Base-by-base conservation (phyloP, 305 asterid genomes). In the Fraxinus greggii region DNA sequence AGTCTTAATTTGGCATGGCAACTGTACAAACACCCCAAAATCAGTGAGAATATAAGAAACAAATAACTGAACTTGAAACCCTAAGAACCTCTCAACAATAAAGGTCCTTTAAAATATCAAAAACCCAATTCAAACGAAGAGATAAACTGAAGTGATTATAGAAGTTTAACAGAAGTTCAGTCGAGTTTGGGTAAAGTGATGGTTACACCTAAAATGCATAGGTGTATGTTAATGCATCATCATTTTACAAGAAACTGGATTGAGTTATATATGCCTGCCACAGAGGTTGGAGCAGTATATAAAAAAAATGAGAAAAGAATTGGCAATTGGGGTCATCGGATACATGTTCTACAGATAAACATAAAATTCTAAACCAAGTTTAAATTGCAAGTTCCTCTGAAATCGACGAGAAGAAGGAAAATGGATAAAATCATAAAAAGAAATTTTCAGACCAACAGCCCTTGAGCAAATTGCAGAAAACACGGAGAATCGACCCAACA, bases 1-100 rank as follows among this genome's bases (percentile, higher is more conserved):
- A 65, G 69, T 83, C 78, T 87, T 85, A 40, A 70, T 73, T 54
- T 13, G 74, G 73, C 80, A 84, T 78, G 65, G 38, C 70, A 81
- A 76, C 78, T 40, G 38, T 73, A 21, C 2, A 63, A 59, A 79
- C 83, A 76, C 40, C 78, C 21, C 24, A 77, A 80, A 31, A 73
- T 78, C 84, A 54, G 65, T 19, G 75, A 31, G 19, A 78, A 32
- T 33, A 48, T 45, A 40, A 81, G 81, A 78, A 79, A 79, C 67
- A 75, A 82, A 82, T 59, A 54, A 36, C 77, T 13, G 7, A 79
- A 23, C 32, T 80, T 70, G 38, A 56, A 56, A 80, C 78, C 74
- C 63, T 70, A 73, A 40, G 42, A 56, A 78, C 65, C 69, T 61
- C 75, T 38, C 67, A 17, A 31, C 63, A 81, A 59, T 80, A 76